A percentile compares a stretch with the other conserved stretches of the same genome.
Conservation (phyloP, 2,329 filamentous ascomycete species). For the Neonectria ditissima region DNA sequence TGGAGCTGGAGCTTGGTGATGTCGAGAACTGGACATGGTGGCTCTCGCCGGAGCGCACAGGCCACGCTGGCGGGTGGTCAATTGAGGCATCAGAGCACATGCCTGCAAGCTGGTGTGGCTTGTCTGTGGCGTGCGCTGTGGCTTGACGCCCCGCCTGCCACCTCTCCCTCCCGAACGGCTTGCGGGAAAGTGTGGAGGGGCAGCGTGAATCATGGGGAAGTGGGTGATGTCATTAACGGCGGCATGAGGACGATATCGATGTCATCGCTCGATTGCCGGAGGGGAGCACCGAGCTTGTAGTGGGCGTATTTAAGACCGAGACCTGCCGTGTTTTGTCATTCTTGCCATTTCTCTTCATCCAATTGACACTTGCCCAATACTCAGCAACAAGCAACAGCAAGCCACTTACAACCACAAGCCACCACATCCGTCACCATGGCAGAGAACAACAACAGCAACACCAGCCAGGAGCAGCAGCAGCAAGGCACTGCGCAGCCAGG, state of each 20-base stretch:
- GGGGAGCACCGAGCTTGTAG: conserved; percentile 13
- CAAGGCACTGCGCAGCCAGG: conserved; percentile 60
- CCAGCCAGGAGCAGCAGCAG: conserved; percentile 41
- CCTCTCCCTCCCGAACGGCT: not conserved
- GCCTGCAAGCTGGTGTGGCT: conserved; percentile 14
- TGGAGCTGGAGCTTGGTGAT: conserved; percentile 16
- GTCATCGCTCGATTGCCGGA: conserved; percentile 39
- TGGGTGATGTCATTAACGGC: conserved; percentile 45
- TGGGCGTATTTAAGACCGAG: conserved; percentile 23
- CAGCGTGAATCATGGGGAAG: not conserved
- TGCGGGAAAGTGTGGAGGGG: not conserved
- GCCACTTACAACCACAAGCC: conserved; percentile 18
- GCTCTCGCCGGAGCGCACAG: conserved; percentile 35
- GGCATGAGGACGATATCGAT: conserved; percentile 38
- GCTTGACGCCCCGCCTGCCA: conserved; percentile 18
- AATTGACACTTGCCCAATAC: conserved; percentile 1
- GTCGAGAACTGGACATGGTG: conserved; percentile 46
- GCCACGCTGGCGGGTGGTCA: conserved; percentile 22
- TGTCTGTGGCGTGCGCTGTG: not conserved
- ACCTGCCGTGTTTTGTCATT: not conserved
- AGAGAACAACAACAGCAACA: conserved; percentile 43
- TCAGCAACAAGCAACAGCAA: not conserved
- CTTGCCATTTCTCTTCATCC: conserved; percentile 5
- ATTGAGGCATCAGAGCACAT: conserved; percentile 18
- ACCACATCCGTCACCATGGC: conserved; percentile 40